Evolutionary conservation across 1,284 basidiomycete genomes (phyloP), one percentile per base, ranked within the genome.

Genomic region (Quambalaria eucalypti): DNA sequence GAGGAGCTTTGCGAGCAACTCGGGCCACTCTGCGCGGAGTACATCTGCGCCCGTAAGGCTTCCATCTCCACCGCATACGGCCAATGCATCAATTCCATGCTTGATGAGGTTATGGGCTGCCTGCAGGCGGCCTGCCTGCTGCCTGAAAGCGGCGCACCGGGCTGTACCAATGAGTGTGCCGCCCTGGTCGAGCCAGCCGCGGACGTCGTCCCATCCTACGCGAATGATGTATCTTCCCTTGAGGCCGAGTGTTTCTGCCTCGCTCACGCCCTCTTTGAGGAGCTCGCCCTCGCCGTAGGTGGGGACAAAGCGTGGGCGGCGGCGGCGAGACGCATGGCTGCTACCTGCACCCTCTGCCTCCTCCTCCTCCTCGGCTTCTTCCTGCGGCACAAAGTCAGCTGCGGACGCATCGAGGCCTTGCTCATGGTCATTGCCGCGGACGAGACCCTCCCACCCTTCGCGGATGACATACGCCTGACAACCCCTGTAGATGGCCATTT

Each of bases 201-300:
- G 81, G 25, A 97, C 93, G 78, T 98, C 95, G 73, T 98, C 95
- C 88, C 93, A 98, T 4, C 93, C 95, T 2, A 96, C 92, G 58
- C 90, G 82, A 46, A 98, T 87, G 71, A 98, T 97, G 78, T 97
- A 92, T 49, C 87, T 81, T 1, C 91, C 91, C 70, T 87, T 90
- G 64, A 97, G 81, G 42, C 73, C 74, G 23, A 73, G 64, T 51
- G 72, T 63, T 39, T 77, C 76, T 1, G 70, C 74, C 68, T 97
- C 93, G 28, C 87, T 87, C 12, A 90, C 91, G 5, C 93, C 93
- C 70, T 97, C 88, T 66, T 83, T 87, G 51, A 98, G 80, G 33
- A 95, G 80, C 57, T 85, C 84, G 0, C 92, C 93, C 71, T 93
- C 91, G 14, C 93, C 92, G 68, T 93, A 97, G 4, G 88, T 51